Conservation (phyloP, 148 eudicot genomes). For the Dianthus caryophyllus region DNA sequence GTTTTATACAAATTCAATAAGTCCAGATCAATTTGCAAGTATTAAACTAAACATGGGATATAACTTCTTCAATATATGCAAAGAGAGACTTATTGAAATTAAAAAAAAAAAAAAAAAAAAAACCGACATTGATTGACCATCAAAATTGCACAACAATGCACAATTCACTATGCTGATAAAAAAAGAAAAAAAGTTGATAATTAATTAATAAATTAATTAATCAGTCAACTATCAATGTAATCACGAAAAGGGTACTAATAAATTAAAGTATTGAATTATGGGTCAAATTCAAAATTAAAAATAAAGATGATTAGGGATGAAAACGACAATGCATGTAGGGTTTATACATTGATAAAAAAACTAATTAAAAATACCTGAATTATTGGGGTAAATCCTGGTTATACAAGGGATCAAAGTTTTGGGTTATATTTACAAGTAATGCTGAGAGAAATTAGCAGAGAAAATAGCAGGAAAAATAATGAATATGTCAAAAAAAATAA, state of each 20-base stretch:
- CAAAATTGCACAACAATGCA: too few species aligned
- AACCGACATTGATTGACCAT: background rate
- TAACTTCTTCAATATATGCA: too few species aligned
- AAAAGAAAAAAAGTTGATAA: too few species aligned
- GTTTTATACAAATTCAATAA: too few species aligned
- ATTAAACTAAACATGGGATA: too few species aligned
- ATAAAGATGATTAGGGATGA: too few species aligned
- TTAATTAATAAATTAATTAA: background rate
- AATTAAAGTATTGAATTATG: background rate
- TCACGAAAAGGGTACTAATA: background rate
- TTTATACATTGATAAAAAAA: background rate
- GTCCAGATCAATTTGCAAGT: too few species aligned
- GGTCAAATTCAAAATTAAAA: background rate
- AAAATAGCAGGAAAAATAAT: constrained; percentile 2
- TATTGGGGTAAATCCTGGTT: background rate
- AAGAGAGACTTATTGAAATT: too few species aligned
- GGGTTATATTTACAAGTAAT: background rate
- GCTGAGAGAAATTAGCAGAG: background rate
- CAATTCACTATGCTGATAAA: background rate
- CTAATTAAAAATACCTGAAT: background rate
- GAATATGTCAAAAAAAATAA: background rate
- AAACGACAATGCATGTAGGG: background rate
- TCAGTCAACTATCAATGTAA: background rate
- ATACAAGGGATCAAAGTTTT: background rate
- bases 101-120: too few species aligned